A percentile compares a stretch with the other conserved stretches of the same genome.
Evolutionary conservation across 108 stramenopile species (phyloP).

Genomic region (Nitzschia sp.): DNA sequence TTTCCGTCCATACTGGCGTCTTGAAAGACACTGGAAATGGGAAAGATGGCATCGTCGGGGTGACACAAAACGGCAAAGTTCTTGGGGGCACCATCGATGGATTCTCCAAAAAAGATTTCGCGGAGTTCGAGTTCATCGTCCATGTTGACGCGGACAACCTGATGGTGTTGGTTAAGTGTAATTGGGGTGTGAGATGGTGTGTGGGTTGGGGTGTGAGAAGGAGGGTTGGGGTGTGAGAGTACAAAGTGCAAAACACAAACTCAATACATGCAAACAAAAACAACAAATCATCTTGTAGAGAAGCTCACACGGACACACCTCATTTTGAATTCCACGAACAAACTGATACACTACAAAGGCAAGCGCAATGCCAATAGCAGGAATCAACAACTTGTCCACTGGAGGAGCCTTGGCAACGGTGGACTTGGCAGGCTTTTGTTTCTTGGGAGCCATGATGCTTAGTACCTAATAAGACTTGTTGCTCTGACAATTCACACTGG

Average conservation of each 20-base stretch:
- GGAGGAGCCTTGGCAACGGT: slow-evolving; percentile 45
- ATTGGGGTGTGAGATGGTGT: too few species aligned
- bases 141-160: slow-evolving; percentile 72
- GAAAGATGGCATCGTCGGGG: slow-evolving; percentile 39
- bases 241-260: neutral
- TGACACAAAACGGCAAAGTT: slow-evolving; percentile 80
- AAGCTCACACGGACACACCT: slow-evolving; percentile 32
- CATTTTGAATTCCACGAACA: slow-evolving; percentile 59
- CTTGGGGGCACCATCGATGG: slow-evolving; percentile 38
- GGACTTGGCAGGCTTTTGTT: neutral
- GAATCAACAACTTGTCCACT: slow-evolving; percentile 68
- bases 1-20: slow-evolving; percentile 68
- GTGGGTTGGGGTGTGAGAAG: too few species aligned
- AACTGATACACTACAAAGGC: slow-evolving; percentile 74
- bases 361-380: slow-evolving; percentile 67
- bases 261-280: neutral
- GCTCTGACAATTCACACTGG: too few species aligned
- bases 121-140: slow-evolving; percentile 70
- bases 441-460: slow-evolving; percentile 15
- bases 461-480: neutral
- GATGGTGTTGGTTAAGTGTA: too few species aligned
- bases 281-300: slow-evolving; percentile 1
- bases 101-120: slow-evolving; percentile 80
- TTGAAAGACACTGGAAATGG: slow-evolving; percentile 70
- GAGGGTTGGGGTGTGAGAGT: too few species aligned